A percentile compares a stretch with the other conserved stretches of the same genome.
Conservation (phyloP, 495 filamentous ascomycete genomes). For the Penicillium herquei region DNA sequence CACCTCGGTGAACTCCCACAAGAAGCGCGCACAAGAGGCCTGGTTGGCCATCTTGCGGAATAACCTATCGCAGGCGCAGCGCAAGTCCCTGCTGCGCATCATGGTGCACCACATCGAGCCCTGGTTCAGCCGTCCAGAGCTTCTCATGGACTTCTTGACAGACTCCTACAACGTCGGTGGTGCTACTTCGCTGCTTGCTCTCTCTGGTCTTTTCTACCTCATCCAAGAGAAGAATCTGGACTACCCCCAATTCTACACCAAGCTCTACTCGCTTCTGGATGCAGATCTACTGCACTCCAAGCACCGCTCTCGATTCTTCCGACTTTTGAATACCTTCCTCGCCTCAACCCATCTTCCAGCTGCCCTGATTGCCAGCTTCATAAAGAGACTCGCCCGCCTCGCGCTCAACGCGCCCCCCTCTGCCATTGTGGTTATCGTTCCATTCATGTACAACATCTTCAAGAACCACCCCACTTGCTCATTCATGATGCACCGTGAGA, state of each 20-base stretch:
- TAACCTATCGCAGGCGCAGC: constrained; percentile 62
- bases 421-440: constrained; percentile 83
- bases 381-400: constrained; percentile 84
- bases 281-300: constrained; percentile 84
- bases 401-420: constrained; percentile 81
- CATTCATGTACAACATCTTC: constrained; percentile 93
- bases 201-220: constrained; percentile 93
- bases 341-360: constrained; percentile 91
- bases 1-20: constrained; percentile 39
- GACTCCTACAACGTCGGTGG: constrained; percentile 88
- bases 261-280: constrained; percentile 89
- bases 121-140: constrained; percentile 80
- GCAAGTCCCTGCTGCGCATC: constrained; percentile 71
- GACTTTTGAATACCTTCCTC: constrained; percentile 87
- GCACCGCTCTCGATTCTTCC: constrained; percentile 90
- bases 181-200: constrained; percentile 77
- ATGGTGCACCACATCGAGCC: constrained; percentile 78
- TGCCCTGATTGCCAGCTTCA: constrained; percentile 86
- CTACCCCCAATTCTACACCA: constrained; percentile 91
- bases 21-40: constrained; percentile 69
- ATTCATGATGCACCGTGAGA: constrained; percentile 89
- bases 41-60: constrained; percentile 78
- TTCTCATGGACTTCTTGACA: constrained; percentile 96
- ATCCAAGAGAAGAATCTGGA: constrained; percentile 92
- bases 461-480: constrained; percentile 86